Evolutionary conservation across 192 early-diverging fungal genomes (phyloP).

Genomic region (Globomyces pollinis-pini): DNA sequence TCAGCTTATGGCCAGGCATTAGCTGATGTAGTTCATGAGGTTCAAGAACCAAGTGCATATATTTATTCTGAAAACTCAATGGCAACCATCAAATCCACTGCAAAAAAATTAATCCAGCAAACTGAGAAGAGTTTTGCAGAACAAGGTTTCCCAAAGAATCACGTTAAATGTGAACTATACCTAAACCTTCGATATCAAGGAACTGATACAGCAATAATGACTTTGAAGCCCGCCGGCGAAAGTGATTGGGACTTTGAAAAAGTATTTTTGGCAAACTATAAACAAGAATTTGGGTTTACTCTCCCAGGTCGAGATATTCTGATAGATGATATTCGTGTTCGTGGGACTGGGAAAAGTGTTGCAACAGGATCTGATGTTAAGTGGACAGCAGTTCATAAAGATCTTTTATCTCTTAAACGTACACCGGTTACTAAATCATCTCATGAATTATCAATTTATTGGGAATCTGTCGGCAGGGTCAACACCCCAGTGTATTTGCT

Average conservation of each 20-base stretch:
- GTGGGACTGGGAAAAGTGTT: conserved; percentile 61
- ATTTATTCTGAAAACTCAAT: conserved; percentile 32
- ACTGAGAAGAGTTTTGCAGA: conserved; percentile 45
- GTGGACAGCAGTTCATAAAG: conserved; percentile 37
- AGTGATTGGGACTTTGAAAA: conserved; percentile 56
- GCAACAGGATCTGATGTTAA: conserved; percentile 6
- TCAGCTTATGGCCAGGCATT: conserved; percentile 85
- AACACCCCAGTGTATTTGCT: conserved; percentile 69
- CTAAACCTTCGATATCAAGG: conserved; percentile 89
- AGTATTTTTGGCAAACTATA: conserved; percentile 68
- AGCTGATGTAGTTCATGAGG: conserved; percentile 89
- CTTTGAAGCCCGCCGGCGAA: conserved; percentile 51
- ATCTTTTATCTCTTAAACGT: conserved; percentile 26
- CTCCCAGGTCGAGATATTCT: conserved; percentile 71
- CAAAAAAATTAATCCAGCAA: conserved; percentile 31
- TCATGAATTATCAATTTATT: conserved; percentile 58
- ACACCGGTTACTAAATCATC: conserved; percentile 10
- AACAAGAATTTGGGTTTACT: conserved; percentile 93
- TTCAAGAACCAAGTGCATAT: conserved; percentile 67
- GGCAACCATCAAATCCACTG: conserved; percentile 39
- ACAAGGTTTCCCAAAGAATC: conserved; percentile 61
- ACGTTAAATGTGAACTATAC: conserved; percentile 60
- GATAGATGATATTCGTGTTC: conserved; percentile 88
- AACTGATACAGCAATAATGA: conserved; percentile 90
- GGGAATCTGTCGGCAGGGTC: conserved; percentile 55